Base-by-base conservation (phyloP, 106 monocot genomes). In the Platanthera guangdongensis region DNA sequence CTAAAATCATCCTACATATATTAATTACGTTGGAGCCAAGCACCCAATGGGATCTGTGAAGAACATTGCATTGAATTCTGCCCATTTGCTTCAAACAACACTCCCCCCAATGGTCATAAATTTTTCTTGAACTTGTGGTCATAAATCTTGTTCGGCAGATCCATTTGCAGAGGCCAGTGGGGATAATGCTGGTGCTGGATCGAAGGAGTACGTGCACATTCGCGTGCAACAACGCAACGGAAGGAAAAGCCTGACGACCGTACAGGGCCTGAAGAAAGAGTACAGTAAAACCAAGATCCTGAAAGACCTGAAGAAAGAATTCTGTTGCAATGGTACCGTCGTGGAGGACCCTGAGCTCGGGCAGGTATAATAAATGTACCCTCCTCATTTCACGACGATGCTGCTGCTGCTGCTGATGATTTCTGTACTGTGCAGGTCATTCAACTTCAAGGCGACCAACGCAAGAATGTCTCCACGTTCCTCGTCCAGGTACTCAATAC, bases 401-500 rank as follows among this genome's bases (percentile, higher is more conserved):
- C 53, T 53, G 8, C 52, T 53, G 1, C 52, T 3, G 0, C 12
- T 5, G 2, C 12, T 5, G 8, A 14, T 7, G 8, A 55, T 55
- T 55, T 13, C 55, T 55, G 55, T 55, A 15, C 55, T 47, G 15
- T 52, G 7, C 30, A 80, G 80, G 80, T 80, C 75, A 80, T 80
- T 75, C 80, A 80, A 48, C 80, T 80, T 22, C 80, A 80, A 68
- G 80, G 80, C 18, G 80, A 80, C 52, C 80, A 80, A 74, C 74
- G 80, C 25, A 80, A 80, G 74, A 80, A 80, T 68, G 80, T 80
- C 51, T 80, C 80, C 64, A 80, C 65, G 19, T 80, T 80, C 52
- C 80, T 80, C 16, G 46, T 68, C 51, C 80, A 80, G 80, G 80
- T 80, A 75, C 15, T 18, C 1, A 7, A 16, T 60, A 7, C 7